Evolutionary conservation across 805 yeast genomes (phyloP).

Genomic region (Blastobotrys parvus): DNA sequence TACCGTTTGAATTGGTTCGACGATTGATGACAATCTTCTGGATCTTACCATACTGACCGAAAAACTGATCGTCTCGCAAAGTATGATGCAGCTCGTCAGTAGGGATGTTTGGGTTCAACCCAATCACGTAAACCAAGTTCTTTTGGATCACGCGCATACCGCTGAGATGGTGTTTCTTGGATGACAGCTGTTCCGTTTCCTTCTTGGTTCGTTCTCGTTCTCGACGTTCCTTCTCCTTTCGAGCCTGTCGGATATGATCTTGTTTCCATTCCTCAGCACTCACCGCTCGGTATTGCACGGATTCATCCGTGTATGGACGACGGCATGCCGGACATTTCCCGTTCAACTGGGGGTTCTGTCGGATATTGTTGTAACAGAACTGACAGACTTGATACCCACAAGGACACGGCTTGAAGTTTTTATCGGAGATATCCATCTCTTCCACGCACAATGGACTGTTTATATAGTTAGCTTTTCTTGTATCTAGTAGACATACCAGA

Average conservation of each 20-base stretch:
- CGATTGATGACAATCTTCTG: conserved; percentile 86
- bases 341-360: conserved; percentile 90
- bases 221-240: conserved; percentile 62
- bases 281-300: conserved; percentile 76
- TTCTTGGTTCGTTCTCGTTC: conserved; percentile 86
- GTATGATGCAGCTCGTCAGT: conserved; percentile 79
- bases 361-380: conserved; percentile 93
- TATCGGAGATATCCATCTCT: conserved; percentile 94
- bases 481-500: conserved; percentile 40
- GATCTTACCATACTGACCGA: conserved; percentile 97
- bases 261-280: conserved; percentile 80
- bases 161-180: conserved; percentile 80
- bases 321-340: conserved; percentile 98
- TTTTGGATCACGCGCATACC: conserved; percentile 98
- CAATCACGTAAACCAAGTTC: conserved; percentile 92
- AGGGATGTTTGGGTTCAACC: conserved; percentile 78
- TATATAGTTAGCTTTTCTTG: too few species aligned
- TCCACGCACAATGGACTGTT: conserved; percentile 88
- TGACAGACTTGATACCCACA: conserved; percentile 99
- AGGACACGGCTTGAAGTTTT: conserved; percentile 97
- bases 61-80: conserved; percentile 81
- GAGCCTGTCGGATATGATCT: conserved; percentile 73
- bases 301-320: conserved; percentile 84
- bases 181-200: conserved; percentile 66
- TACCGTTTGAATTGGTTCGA: conserved; percentile 49